Evolutionary conservation across 306 rosid species (phyloP).

Genomic region (Cicer chorassanicum): DNA sequence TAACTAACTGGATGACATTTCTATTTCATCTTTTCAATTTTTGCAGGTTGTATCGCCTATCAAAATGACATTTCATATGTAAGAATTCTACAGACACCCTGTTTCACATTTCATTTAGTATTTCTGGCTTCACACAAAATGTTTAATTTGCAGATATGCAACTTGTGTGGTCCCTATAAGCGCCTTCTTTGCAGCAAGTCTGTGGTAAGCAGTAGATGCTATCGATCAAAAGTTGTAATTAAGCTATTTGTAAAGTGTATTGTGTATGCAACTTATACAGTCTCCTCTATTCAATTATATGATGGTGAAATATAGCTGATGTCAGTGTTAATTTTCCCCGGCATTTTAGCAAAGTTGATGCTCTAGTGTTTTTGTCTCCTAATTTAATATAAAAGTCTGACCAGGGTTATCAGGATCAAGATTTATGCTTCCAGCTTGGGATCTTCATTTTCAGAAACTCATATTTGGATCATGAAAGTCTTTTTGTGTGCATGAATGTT

Average conservation of each 20-base stretch:
- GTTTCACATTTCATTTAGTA: conserved; percentile 37
- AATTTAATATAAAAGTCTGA: neutral
- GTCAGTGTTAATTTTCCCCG: neutral
- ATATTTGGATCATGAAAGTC: conserved; percentile 7
- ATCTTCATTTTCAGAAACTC: conserved; percentile 9
- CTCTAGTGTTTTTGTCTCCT: neutral
- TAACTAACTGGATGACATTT: conserved; percentile 28
- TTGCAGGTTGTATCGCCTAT: conserved; percentile 96
- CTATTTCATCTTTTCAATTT: conserved; percentile 24
- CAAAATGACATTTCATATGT: conserved; percentile 94
- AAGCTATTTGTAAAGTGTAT: conserved; percentile 2
- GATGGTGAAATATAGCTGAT: conserved; percentile 3
- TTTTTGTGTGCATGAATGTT: conserved; percentile 17
- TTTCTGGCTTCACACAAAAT: conserved; percentile 41
- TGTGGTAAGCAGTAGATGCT: conserved; percentile 73
- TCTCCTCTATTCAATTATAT: conserved; percentile 1
- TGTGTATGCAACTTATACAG: conserved; percentile 18
- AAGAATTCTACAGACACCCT: conserved; percentile 51
- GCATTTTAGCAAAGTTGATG: conserved; percentile 23
- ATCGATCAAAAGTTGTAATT: conserved; percentile 35
- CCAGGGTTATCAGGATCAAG: neutral
- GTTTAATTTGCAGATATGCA: conserved; percentile 74
- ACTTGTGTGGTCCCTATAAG: conserved; percentile 95
- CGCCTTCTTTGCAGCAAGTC: conserved; percentile 97
- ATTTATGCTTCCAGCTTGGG: conserved; percentile 16